Conservation (phyloP, 164 flowering plant genomes). For the Taxillus chinensis region DNA sequence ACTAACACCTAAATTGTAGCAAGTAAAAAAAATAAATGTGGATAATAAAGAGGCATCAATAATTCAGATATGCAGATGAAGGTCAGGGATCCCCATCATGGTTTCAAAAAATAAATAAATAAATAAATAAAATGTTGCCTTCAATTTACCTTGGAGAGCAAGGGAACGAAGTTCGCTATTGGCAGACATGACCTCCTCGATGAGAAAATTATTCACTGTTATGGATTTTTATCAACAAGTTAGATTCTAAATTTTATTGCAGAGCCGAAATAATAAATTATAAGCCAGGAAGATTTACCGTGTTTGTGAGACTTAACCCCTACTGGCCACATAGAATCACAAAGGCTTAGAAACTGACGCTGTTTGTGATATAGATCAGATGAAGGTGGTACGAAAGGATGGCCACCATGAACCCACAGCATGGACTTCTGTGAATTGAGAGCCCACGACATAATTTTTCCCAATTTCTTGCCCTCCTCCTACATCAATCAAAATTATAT, state of each 20-base stretch:
- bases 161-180: slow-evolving; percentile 50
- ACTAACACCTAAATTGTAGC: too few relatives aligned
- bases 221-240: background rate
- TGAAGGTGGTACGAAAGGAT: slow-evolving; percentile 72
- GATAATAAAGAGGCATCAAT: too few relatives aligned
- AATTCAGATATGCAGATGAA: too few relatives aligned
- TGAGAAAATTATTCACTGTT: slow-evolving; percentile 13
- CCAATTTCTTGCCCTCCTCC: slow-evolving; percentile 35
- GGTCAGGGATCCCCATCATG: too few relatives aligned
- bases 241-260: background rate
- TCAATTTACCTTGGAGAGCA: slow-evolving; percentile 57
- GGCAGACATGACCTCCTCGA: slow-evolving; percentile 32
- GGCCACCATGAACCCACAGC: slow-evolving; percentile 89
- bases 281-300: slow-evolving; percentile 15
- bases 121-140: background rate
- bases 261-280: background rate
- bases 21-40: too few relatives aligned
- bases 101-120: too few relatives aligned
- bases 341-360: slow-evolving; percentile 38
- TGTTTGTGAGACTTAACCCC: slow-evolving; percentile 16
- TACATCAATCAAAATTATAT: slow-evolving; percentile 9
- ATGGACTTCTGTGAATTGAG: slow-evolving; percentile 44
- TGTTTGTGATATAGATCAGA: slow-evolving; percentile 37
- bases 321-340: slow-evolving; percentile 52
- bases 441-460: slow-evolving; percentile 16